Evolutionary conservation across 129 eudicot genomes (phyloP).

Genomic region (Tagetes erecta): DNA sequence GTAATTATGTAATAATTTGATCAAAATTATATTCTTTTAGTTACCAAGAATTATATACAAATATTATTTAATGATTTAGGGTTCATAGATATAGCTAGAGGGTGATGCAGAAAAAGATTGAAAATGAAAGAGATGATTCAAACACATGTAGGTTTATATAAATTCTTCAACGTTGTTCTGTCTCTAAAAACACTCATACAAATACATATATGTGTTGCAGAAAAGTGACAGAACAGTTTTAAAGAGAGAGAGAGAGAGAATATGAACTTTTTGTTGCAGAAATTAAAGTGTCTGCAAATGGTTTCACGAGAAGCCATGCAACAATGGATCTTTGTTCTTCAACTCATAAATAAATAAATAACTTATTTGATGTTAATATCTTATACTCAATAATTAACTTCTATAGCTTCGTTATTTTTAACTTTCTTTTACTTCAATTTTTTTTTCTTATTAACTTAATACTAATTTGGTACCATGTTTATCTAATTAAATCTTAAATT

Average conservation of each 20-base stretch:
- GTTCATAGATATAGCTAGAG: not conserved
- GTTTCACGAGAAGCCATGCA: conserved; percentile 43
- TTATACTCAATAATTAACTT: too few species aligned
- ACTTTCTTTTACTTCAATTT: too few species aligned
- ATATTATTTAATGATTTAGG: conserved; percentile 8
- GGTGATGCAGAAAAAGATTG: conserved; percentile 11
- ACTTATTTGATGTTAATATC: too few species aligned
- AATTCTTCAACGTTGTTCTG: conserved; percentile 11
- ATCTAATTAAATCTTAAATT: too few species aligned
- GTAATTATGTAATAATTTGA: conserved; percentile 9
- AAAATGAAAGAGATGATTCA: conserved; percentile 26
- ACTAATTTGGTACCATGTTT: too few species aligned
- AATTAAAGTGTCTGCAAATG: conserved; percentile 8
- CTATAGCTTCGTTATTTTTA: too few species aligned
- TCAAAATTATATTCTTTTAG: too few species aligned
- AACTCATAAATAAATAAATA: not conserved
- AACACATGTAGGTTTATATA: not conserved
- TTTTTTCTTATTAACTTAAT: too few species aligned
- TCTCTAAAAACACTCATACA: too few species aligned
- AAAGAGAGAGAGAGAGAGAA: conserved; percentile 18
- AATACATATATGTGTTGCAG: not conserved
- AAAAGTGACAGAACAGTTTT: conserved; percentile 18
- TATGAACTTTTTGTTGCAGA: conserved; percentile 32
- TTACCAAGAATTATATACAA: too few species aligned
- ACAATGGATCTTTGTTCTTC: conserved; percentile 15